Evolutionary conservation across 78 protist genomes (phyloP), one percentile per base, ranked within the genome.

Genomic region (Dictyostelium capitatum): DNA sequence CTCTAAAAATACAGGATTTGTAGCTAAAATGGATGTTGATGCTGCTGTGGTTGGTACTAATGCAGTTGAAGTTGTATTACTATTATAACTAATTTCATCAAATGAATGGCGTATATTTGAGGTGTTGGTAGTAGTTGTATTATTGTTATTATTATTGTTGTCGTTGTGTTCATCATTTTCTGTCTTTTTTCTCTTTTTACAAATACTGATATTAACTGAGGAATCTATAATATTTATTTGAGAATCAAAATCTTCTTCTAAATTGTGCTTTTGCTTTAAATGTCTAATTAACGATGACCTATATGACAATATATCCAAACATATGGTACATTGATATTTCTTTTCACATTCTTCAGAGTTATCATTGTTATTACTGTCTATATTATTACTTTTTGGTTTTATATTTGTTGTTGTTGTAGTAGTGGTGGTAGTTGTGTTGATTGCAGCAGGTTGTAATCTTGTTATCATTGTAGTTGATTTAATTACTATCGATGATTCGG

Each of bases 391-490:
- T n/a, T n/a, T n/a, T n/a, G n/a, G n/a, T n/a, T n/a, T n/a, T n/a
- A n/a, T n/a, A n/a, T n/a, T n/a, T 57, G 65, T 57, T n/a, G 65
- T 57, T 9, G 65, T 57, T 57, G 65, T 57, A 3, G 65, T 57
- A 6, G 65, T 57, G 8, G 65, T 57, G 0, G 65, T 57, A 0
- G 65, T 57, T n/a, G 65, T 57, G 30, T 23, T 57, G 19, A 28
- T 57, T n/a, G 65, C n/a, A 57, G 30, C 65, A 57, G 65, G n/a
- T 57, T 23, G n/a, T 57, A 57, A 57, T n/a, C 65, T 57, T 57
- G 65, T 23, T 57, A 57, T 57, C 17, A 57, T 57, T n/a, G 65
- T 57, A 8, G 65, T n/a, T n/a, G 65, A 57, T 57, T 57, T 57
- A n/a, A 30, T 59, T 59, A 59, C 4, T 59, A 59, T 59, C 32